These are phyloP conservation scores for Camillea tinctor DNA, from an alignment of 2,329 filamentous ascomycete genomes.

Conservation along the genomic window DNA sequence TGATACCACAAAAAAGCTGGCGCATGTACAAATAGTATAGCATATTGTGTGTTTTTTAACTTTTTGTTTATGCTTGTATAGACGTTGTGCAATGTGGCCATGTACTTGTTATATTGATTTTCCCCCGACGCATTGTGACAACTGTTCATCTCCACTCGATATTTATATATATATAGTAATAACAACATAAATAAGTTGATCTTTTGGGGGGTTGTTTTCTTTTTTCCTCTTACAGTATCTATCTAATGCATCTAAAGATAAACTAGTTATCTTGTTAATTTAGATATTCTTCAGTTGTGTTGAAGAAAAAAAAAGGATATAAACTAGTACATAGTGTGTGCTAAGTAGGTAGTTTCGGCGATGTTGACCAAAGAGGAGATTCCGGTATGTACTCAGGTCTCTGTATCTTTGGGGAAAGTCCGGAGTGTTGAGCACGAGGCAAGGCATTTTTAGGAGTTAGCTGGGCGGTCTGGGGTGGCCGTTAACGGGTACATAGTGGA, in stretches of 20 bases:
- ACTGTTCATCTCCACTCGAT: not conserved
- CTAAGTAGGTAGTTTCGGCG: not conserved
- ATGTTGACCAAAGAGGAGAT: not conserved
- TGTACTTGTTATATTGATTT: slow-evolving; percentile 5
- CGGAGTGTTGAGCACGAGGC: not conserved
- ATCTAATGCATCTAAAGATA: no score
- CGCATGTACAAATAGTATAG: slow-evolving; percentile 34
- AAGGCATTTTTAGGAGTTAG: slow-evolving; percentile 11
- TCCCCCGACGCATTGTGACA: not conserved
- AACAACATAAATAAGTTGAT: not conserved
- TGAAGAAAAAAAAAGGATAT: no score
- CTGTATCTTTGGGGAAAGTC: not conserved
- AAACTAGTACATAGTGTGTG: no score
- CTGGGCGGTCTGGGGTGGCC: slow-evolving; percentile 13
- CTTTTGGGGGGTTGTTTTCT: not conserved
- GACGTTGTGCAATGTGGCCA: slow-evolving; percentile 8
- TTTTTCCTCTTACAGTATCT: no score
- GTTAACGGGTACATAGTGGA: slow-evolving; percentile 14
- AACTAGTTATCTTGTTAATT: no score
- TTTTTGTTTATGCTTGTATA: not conserved
- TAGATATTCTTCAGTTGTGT: no score
- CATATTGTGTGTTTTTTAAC: slow-evolving; percentile 26
- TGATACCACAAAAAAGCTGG: slow-evolving; percentile 34
- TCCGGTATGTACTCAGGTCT: not conserved
- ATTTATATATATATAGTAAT: not conserved